Evolutionary conservation across 108 stramenopile species (phyloP).

Genomic region (Cyclotella kingstonii): DNA sequence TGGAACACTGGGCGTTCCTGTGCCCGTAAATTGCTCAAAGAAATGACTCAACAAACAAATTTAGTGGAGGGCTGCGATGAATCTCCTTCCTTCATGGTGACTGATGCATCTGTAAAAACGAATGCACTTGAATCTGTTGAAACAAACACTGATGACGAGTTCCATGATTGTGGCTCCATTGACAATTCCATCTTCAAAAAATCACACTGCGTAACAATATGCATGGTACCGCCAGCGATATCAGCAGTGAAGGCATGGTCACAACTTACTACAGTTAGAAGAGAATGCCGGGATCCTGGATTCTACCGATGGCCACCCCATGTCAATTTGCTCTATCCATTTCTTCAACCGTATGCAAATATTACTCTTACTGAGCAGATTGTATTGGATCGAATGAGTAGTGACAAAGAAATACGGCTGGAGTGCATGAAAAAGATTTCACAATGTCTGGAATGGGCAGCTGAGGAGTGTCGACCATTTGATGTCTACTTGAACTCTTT

Average conservation of each 20-base stretch:
- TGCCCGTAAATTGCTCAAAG: no score
- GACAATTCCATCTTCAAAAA: constrained; percentile 2
- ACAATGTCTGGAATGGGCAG: constrained; percentile 27
- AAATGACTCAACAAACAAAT: no score
- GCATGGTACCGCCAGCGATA: constrained; percentile 72
- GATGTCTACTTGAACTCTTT: constrained; percentile 49
- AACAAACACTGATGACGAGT: neutral
- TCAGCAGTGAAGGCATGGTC: constrained; percentile 56
- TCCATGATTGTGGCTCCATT: neutral
- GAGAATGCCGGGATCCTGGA: constrained; percentile 69
- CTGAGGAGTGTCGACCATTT: constrained; percentile 54
- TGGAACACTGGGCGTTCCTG: no score
- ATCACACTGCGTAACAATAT: constrained; percentile 57
- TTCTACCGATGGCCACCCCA: constrained; percentile 85
- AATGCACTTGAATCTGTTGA: neutral
- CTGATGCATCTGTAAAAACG: no score
- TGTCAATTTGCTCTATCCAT: constrained; percentile 80
- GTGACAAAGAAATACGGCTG: constrained; percentile 6
- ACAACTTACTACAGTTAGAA: constrained; percentile 44
- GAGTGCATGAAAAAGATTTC: constrained; percentile 17
- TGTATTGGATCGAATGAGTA: no score
- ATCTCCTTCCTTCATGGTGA: no score
- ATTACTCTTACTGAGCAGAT: no score
- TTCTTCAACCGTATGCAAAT: constrained; percentile 39
- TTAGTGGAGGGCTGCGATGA: no score